Conservation (phyloP, 2,329 filamentous ascomycete species). For the Fusarium sp. region DNA sequence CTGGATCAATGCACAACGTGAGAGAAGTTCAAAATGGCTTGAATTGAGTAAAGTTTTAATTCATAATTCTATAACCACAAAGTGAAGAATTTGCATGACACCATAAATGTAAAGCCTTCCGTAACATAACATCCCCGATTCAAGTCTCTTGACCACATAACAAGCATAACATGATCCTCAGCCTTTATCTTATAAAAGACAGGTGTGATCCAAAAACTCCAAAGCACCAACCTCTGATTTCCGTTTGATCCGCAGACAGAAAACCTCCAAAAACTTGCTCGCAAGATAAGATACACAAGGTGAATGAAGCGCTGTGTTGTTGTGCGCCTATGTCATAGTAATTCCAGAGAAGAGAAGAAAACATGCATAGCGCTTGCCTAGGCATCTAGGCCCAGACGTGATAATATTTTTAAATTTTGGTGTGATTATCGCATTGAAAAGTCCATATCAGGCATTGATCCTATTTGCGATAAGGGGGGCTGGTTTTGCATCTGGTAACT, state of each 20-base stretch:
- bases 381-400: neutral
- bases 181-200: neutral
- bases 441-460: conserved; percentile 47
- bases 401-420: neutral
- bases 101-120: neutral
- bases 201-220: conserved; percentile 20
- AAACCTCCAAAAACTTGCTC: neutral
- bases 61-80: conserved; percentile 12
- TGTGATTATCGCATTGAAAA: conserved; percentile 38
- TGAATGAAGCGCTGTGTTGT: neutral
- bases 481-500: conserved; percentile 50
- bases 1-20: neutral
- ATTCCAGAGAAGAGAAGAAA: conserved; percentile 3
- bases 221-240: conserved; percentile 4
- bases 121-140: neutral
- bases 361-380: neutral
- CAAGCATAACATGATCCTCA: neutral
- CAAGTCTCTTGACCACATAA: neutral
- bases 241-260: neutral
- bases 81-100: conserved; percentile 3
- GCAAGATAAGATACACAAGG: conserved; percentile 1
- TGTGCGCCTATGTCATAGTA: neutral
- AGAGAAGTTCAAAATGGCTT: neutral
- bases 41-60: conserved; percentile 8
- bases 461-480: conserved; percentile 46